phyloP scores from a whole-genome alignment of 2,329 filamentous ascomycete species.

The Hypoxylon sp. region DNA sequence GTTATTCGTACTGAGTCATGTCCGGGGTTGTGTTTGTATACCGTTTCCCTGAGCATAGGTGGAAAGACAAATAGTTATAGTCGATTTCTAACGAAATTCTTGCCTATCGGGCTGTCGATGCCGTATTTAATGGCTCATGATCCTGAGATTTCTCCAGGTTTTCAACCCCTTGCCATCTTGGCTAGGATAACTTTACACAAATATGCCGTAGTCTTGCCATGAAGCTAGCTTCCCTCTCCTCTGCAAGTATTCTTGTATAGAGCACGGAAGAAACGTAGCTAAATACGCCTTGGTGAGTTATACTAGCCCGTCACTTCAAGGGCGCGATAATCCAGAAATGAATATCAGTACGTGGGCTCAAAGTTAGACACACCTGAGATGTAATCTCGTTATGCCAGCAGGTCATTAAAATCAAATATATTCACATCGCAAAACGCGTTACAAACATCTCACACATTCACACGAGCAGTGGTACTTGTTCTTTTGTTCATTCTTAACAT shows the following conservation, averaged over 20 bases:
- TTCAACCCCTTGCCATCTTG: no score
- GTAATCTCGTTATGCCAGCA: neutral
- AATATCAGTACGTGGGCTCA: neutral
- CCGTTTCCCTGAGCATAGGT: neutral
- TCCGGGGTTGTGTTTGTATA: neutral
- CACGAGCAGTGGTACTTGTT: neutral
- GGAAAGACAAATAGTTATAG: no score
- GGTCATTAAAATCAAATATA: neutral
- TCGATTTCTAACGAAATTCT: no score
- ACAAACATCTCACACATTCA: neutral
- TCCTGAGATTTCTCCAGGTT: no score
- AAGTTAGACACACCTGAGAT: neutral
- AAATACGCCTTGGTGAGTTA: neutral
- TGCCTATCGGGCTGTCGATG: no score
- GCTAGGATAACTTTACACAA: no score
- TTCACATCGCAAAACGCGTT: neutral
- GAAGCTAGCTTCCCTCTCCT: no score
- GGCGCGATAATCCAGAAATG: no score
- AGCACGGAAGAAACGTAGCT: neutral
- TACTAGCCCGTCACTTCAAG: neutral
- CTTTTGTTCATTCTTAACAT: constrained; percentile 28
- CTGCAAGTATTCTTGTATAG: no score
- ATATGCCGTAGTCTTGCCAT: no score
- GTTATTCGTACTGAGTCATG: neutral
- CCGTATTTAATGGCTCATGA: no score